These are phyloP conservation scores for Mimosa bimucronata DNA, from an alignment of 306 rosid species.

Conservation along the genomic window DNA sequence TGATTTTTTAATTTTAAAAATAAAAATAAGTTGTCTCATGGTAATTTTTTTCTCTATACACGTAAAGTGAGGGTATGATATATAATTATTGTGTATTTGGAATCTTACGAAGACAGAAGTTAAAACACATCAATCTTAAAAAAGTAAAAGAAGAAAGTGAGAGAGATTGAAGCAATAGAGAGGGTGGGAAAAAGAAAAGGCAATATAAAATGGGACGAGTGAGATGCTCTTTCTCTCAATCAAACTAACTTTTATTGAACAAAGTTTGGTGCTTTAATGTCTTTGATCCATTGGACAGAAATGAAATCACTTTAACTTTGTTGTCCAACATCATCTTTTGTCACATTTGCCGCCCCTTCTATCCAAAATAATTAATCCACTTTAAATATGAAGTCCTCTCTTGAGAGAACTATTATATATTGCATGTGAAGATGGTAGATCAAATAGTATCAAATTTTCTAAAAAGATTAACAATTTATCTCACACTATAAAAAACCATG, in stretches of 20 bases:
- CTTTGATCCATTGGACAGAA: slow-evolving; percentile 52
- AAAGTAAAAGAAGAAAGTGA: slow-evolving; percentile 40
- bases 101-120: slow-evolving; percentile 46
- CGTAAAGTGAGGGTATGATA: not conserved
- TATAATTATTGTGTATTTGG: slow-evolving; percentile 38
- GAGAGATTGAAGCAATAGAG: slow-evolving; percentile 23
- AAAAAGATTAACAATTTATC: too few species aligned
- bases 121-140: slow-evolving; percentile 54
- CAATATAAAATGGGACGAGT: slow-evolving; percentile 46
- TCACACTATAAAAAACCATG: too few species aligned
- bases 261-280: slow-evolving; percentile 52
- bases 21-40: not conserved
- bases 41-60: not conserved
- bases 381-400: not conserved
- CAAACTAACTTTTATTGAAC: slow-evolving; percentile 27
- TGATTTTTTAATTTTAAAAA: not conserved
- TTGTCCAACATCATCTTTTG: slow-evolving; percentile 40
- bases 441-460: too few species aligned
- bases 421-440: not conserved
- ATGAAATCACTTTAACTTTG: slow-evolving; percentile 50
- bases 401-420: not conserved
- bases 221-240: slow-evolving; percentile 53
- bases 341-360: slow-evolving; percentile 7
- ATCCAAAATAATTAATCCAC: not conserved
- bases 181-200: slow-evolving; percentile 40